phyloP scores from a whole-genome alignment of 768 basidiomycete genomes.

The Hirschioporus abietinus region DNA sequence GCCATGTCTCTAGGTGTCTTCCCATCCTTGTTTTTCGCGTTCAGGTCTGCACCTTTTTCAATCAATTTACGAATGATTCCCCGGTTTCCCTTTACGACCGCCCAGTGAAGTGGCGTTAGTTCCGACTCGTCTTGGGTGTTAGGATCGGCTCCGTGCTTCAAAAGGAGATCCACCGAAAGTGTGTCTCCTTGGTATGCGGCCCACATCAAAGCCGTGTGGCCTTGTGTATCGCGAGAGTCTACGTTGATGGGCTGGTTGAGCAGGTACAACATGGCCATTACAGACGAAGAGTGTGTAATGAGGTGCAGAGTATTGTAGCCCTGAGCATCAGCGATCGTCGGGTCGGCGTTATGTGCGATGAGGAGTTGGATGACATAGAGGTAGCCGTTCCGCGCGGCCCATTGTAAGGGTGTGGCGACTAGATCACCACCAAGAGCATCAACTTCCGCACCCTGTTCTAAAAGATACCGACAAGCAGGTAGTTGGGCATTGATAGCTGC shows the following conservation, averaged over 20 bases:
- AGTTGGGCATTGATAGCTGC: slow-evolving; percentile 96
- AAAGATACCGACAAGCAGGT: slow-evolving; percentile 77
- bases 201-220: slow-evolving; percentile 97
- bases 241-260: slow-evolving; percentile 91
- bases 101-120: slow-evolving; percentile 92
- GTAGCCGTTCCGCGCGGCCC: slow-evolving; percentile 97
- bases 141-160: slow-evolving; percentile 81
- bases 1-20: slow-evolving; percentile 95
- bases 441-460: slow-evolving; percentile 92
- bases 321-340: slow-evolving; percentile 85
- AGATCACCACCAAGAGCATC: slow-evolving; percentile 94
- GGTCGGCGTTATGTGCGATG: slow-evolving; percentile 86
- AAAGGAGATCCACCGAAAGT: slow-evolving; percentile 84
- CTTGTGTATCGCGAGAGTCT: slow-evolving; percentile 85
- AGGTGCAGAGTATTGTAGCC: slow-evolving; percentile 96
- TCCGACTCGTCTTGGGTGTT: slow-evolving; percentile 75
- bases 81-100: slow-evolving; percentile 91
- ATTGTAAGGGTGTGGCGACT: slow-evolving; percentile 91
- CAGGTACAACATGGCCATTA: slow-evolving; percentile 91
- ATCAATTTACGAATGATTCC: slow-evolving; percentile 79
- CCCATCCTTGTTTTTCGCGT: slow-evolving; percentile 74
- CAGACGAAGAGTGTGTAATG: slow-evolving; percentile 88
- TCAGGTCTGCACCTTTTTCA: slow-evolving; percentile 81
- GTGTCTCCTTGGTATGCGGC: slow-evolving; percentile 99
- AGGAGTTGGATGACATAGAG: slow-evolving; percentile 93